These are phyloP conservation scores for Meyerozyma guilliermondii DNA, from an alignment of 1,139 yeast genomes.

Conservation along the genomic window DNA sequence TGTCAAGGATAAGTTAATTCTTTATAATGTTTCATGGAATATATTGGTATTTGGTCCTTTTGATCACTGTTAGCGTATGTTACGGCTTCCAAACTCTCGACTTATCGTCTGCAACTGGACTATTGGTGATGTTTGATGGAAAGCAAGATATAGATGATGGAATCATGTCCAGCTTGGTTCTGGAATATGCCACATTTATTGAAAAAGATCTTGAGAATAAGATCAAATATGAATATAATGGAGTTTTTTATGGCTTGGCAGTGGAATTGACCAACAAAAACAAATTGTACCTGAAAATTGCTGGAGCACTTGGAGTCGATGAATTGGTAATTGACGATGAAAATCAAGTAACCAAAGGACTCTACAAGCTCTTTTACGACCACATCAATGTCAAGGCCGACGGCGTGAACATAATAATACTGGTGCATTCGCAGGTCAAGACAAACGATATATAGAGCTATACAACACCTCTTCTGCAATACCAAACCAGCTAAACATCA, in stretches of 20 bases:
- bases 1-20: not conserved
- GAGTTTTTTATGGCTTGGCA: slow-evolving; percentile 9
- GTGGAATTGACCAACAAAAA: slow-evolving; percentile 6
- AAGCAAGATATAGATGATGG: not conserved
- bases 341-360: not conserved
- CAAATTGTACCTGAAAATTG: not conserved
- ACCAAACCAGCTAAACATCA: not conserved
- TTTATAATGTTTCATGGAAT: not conserved
- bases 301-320: not conserved
- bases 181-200: slow-evolving; percentile 1
- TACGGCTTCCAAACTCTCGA: not conserved
- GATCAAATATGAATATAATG: slow-evolving; percentile 7
- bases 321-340: slow-evolving; percentile 1
- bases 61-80: not conserved
- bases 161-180: not conserved
- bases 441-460: not conserved
- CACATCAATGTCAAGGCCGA: not conserved
- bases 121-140: not conserved
- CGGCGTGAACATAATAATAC: not conserved
- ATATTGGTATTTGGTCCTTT: not conserved
- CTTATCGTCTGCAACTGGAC: not conserved
- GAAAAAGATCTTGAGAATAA: slow-evolving; percentile 5
- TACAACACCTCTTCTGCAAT: not conserved
- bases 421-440: not conserved
- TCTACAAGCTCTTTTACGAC: not conserved